phyloP scores from a whole-genome alignment of 106 monocot genomes.

The Xerophyta viscosa region DNA sequence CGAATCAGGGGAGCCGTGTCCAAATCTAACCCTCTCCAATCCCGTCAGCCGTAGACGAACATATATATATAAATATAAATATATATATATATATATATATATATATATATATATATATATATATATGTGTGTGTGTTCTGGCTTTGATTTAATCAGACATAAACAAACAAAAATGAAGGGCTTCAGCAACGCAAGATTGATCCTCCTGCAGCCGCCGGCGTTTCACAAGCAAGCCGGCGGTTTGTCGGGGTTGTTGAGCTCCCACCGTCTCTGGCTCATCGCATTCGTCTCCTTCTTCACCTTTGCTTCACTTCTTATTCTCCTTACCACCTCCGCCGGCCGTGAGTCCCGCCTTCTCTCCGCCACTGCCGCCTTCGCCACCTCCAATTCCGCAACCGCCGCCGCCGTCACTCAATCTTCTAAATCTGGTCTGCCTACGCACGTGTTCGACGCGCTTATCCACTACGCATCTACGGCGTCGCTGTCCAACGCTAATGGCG shows the following conservation, averaged over 20 bases:
- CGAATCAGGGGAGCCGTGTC: no score
- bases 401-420: neutral
- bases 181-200: constrained; percentile 22
- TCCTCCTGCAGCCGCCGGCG: constrained; percentile 28
- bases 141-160: no score
- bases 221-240: constrained; percentile 7
- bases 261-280: constrained; percentile 41
- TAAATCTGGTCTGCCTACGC: constrained; percentile 11
- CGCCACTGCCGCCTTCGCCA: neutral
- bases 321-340: constrained; percentile 26
- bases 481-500: constrained; percentile 14
- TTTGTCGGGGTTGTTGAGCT: neutral
- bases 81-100: no score
- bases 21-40: no score
- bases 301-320: constrained; percentile 18
- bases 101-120: neutral
- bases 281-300: constrained; percentile 38
- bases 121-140: no score
- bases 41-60: no score
- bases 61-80: no score
- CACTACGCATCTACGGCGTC: constrained; percentile 43
- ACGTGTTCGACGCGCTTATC: constrained; percentile 45
- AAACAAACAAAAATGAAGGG: constrained; percentile 29
- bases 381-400: neutral
- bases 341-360: neutral